Base-by-base conservation (phyloP, 345 rosid genomes). In the Sonneratia alba region DNA sequence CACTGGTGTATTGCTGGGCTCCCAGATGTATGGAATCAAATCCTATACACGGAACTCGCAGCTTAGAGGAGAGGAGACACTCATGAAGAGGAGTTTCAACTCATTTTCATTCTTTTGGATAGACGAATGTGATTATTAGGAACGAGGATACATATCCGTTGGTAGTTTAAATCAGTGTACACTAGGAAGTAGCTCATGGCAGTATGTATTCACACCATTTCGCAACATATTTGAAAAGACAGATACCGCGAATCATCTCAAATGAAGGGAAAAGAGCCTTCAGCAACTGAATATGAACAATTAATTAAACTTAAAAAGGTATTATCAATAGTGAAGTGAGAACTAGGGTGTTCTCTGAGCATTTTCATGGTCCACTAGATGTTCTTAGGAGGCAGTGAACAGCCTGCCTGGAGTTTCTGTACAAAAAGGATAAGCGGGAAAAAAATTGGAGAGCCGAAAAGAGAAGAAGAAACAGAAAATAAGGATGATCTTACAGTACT, bases 1-100 rank as follows among this genome's bases (percentile, higher is more conserved):
- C 95, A 89, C 32, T 89, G 95, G 95, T 89, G 95, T 53, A 37
- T 89, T 27, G 83, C 90, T 11, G 91, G 95, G 9, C 77, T 89
- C 18, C 83, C 90, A 0, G 95, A 87, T 36, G 82, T 82, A 19
- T 87, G 95, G 95, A 89, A 87, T 65, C 72, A 80, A 56, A 89
- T 89, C 72, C 81, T 89, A 32, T 84, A 78, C 47, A 70, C 76
- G 43, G 81, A 75, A 74, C 81, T 89, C 67, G 51, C 72, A 9
- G 75, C 36, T 75, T 73, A 62, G 6, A 34, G 70, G 22, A 67
- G 45, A 43, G n/a, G 36, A 13, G 51, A 47, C 2, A 47, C 15
- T 47, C 15, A 47, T 7, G 51, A 10, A 13, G 51, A 47, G 51
- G 9, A 40, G 43, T 40, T 40, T 8, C 7, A 40, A 27, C 32